Conservation (phyloP, 1,284 basidiomycete genomes). For the Boletus semigastroideus region DNA sequence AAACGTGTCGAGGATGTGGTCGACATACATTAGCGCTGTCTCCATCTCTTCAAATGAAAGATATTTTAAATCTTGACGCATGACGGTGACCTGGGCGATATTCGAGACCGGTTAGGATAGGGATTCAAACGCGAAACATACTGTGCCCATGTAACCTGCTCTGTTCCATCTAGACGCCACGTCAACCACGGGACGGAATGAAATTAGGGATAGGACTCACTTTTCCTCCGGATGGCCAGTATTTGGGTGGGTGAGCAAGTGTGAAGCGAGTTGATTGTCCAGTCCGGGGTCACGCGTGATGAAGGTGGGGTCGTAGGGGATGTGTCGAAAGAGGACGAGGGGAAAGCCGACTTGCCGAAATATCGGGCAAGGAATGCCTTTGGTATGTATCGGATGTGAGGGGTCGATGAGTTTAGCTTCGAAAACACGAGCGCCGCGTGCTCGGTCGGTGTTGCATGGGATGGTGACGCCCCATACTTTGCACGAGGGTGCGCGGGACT, state of each 20-base stretch:
- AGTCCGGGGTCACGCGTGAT: conserved; percentile 21
- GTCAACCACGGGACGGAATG: not conserved
- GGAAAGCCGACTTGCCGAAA: conserved; percentile 27
- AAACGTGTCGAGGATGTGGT: conserved; percentile 23
- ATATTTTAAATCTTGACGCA: conserved; percentile 24
- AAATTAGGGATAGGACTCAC: not conserved
- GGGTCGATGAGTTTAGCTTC: conserved; percentile 19
- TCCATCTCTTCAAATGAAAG: conserved; percentile 28
- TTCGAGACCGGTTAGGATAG: not conserved
- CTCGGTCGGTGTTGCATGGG: conserved; percentile 23
- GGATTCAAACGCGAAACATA: conserved; percentile 1
- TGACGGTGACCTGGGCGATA: conserved; percentile 22
- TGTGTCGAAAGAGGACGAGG: conserved; percentile 23
- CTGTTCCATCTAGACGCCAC: conserved; percentile 18
- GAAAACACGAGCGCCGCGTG: conserved; percentile 22
- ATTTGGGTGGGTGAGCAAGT: conserved; percentile 21
- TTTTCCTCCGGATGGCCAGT: conserved; percentile 17
- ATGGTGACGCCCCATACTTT: conserved; percentile 22
- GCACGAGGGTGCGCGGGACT: not conserved
- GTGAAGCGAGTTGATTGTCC: conserved; percentile 27
- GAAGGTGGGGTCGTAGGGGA: conserved; percentile 6
- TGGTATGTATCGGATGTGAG: conserved; percentile 22
- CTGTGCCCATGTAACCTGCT: conserved; percentile 27
- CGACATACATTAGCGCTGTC: conserved; percentile 27
- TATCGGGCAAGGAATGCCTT: conserved; percentile 18